Evolutionary conservation across 192 early-diverging fungal species (phyloP).

Genomic region (Coemansia nantahalensis): DNA sequence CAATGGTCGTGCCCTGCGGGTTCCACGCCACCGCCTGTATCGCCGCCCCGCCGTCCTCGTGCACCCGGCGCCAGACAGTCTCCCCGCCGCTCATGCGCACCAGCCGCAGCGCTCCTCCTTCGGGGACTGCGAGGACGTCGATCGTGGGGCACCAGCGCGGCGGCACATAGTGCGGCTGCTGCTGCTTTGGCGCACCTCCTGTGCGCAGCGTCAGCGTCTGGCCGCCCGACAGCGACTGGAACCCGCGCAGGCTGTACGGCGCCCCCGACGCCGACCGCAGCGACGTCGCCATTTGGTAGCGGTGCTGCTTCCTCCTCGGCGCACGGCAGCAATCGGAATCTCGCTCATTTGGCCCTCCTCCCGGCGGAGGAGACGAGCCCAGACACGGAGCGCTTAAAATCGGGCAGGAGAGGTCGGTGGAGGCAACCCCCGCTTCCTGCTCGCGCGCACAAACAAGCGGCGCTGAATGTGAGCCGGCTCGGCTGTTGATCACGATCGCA

Average conservation of each 20-base stretch:
- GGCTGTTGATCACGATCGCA: no score
- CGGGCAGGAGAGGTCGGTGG: no score
- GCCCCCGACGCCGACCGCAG: not conserved
- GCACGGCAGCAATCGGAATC: no score
- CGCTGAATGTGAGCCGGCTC: no score
- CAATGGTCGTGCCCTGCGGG: conserved; percentile 17
- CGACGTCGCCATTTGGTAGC: no score
- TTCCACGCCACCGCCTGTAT: conserved; percentile 37
- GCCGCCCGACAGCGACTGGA: conserved; percentile 31
- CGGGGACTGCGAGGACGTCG: conserved; percentile 41
- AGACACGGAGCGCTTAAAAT: no score
- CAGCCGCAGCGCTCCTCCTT: conserved; percentile 27
- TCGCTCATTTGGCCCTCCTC: no score
- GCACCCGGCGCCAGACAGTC: conserved; percentile 35
- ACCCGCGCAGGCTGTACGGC: conserved; percentile 13
- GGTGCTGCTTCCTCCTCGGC: no score
- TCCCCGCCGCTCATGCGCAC: conserved; percentile 45
- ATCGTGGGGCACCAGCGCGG: conserved; percentile 36
- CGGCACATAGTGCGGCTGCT: conserved; percentile 5
- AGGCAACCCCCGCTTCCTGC: no score
- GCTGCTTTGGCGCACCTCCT: conserved; percentile 13
- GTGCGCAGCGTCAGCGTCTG: conserved; percentile 23
- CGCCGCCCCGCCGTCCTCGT: conserved; percentile 2
- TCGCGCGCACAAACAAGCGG: no score
- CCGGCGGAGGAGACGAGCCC: not conserved